Evolutionary conservation across 2,329 filamentous ascomycete genomes (phyloP), one percentile per base, ranked within the genome.

Genomic region (Fusarium nelsonii): DNA sequence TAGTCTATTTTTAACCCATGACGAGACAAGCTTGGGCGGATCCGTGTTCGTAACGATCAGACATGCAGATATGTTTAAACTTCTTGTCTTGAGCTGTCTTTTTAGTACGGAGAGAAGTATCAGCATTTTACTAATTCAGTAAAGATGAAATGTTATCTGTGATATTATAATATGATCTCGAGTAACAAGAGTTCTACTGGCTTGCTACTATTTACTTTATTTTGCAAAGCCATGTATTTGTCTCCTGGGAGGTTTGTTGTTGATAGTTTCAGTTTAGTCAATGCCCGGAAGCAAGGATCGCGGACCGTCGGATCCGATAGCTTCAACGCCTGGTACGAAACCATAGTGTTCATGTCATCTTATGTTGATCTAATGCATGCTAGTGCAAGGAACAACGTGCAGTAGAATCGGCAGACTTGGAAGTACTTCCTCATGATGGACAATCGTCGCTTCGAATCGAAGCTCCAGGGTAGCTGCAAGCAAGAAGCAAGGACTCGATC

Each of bases 401-500:
- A 62, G 37, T 15, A 40, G 34, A 62, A 40, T 52, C 30, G 43
- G 48, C 39, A 59, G 48, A 55, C 49, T 16, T 64, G 40, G 41
- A 45, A 49, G 49, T 44, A 28, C 50, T 52, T 52, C 44, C 56
- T 50, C 53, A 50, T 14, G 23, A 57, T 57, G 41, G 34, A 65
- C 44, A 33, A 40, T 30, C 32, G 18, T 44, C 40, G n/a, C 28
- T 40, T 15, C 34, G 41, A 48, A 56, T 18, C 37, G 8, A 23
- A 30, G 20, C 43, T 63, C 37, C 28, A 63, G 60, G 60, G 58
- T 63, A 63, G 9, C 16, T 28, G 32, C 49, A 63, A 28, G 49
- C 28, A 16, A 57, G 34, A 43, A 49, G 23, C n/a, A 11, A 37
- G 37, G 30, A 16, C 20, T 20, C 32, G 33, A 16, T 18, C 16